phyloP scores from a whole-genome alignment of 2,329 filamentous ascomycete genomes.

The Alternaria consortialis region DNA sequence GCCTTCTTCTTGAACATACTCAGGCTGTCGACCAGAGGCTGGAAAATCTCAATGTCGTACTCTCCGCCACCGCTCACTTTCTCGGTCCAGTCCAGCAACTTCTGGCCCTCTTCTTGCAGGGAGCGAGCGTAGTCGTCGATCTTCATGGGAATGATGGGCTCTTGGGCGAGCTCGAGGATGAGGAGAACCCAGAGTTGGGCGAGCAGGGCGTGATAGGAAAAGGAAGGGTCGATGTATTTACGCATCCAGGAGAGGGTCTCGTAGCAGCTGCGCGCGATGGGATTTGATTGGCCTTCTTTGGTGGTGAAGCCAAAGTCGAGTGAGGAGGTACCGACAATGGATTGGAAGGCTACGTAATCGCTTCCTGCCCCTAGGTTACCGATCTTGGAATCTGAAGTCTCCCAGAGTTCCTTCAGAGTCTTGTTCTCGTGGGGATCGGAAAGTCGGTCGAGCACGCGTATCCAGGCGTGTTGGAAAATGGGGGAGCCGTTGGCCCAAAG shows the following conservation, averaged over 20 bases:
- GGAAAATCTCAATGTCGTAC: conserved; percentile 60
- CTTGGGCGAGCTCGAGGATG: conserved; percentile 85
- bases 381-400: conserved; percentile 66
- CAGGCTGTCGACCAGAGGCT: conserved; percentile 70
- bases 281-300: conserved; percentile 50
- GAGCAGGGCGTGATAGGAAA: conserved; percentile 80
- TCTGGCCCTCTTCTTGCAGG: conserved; percentile 70
- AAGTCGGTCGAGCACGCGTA: conserved; percentile 77
- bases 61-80: conserved; percentile 54
- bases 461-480: conserved; percentile 75
- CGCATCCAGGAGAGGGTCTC: conserved; percentile 91
- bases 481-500: conserved; percentile 85
- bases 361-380: conserved; percentile 76
- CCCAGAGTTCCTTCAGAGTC: conserved; percentile 80
- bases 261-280: conserved; percentile 84
- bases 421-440: conserved; percentile 74
- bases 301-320: conserved; percentile 82
- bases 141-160: conserved; percentile 83
- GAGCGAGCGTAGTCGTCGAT: conserved; percentile 75
- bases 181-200: conserved; percentile 82
- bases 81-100: conserved; percentile 71
- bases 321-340: conserved; percentile 87
- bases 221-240: conserved; percentile 80
- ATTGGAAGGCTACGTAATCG: conserved; percentile 90
- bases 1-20: conserved; percentile 68